These are phyloP conservation scores for Pseudonitzschia delicatissima DNA, from an alignment of 108 stramenopile species.

Conservation along the genomic window DNA sequence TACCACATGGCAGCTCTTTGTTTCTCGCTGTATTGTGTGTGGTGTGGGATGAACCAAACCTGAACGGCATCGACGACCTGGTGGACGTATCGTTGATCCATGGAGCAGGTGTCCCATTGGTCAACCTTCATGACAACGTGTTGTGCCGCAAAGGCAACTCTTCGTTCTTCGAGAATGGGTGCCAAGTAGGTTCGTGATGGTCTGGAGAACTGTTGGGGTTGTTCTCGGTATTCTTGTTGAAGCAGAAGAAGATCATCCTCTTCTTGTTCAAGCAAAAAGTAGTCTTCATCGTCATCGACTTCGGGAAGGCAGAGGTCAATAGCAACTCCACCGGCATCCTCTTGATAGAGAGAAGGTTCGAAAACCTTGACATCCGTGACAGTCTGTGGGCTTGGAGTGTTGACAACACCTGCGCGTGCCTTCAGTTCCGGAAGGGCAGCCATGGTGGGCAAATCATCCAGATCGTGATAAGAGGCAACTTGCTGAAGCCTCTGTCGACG, in stretches of 20 bases:
- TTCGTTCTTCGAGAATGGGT: slow-evolving; percentile 6
- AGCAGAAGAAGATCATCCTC: slow-evolving; percentile 2
- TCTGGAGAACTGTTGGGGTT: no score
- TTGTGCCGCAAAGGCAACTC: slow-evolving; percentile 9
- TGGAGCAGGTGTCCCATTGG: not conserved
- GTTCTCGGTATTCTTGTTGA: not conserved
- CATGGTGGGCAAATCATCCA: no score
- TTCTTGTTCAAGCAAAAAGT: not conserved
- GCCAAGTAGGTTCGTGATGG: not conserved
- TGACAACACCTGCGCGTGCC: no score
- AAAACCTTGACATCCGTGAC: not conserved
- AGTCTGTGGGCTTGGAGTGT: not conserved
- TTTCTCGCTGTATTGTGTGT: not conserved
- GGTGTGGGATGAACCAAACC: slow-evolving; percentile 8
- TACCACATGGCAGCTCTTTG: not conserved
- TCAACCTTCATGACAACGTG: slow-evolving; percentile 1
- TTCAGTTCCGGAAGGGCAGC: no score
- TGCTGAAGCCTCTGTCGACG: no score
- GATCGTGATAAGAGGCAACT: no score
- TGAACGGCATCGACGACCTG: not conserved
- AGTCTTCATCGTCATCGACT: not conserved
- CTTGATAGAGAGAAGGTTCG: not conserved
- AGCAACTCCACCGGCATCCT: not conserved
- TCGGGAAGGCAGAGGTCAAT: not conserved
- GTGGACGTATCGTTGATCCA: slow-evolving; percentile 3